Evolutionary conservation across 257 asterid genomes (phyloP), one percentile per base, ranked within the genome.

Genomic region (Ajuga chamaepitys): DNA sequence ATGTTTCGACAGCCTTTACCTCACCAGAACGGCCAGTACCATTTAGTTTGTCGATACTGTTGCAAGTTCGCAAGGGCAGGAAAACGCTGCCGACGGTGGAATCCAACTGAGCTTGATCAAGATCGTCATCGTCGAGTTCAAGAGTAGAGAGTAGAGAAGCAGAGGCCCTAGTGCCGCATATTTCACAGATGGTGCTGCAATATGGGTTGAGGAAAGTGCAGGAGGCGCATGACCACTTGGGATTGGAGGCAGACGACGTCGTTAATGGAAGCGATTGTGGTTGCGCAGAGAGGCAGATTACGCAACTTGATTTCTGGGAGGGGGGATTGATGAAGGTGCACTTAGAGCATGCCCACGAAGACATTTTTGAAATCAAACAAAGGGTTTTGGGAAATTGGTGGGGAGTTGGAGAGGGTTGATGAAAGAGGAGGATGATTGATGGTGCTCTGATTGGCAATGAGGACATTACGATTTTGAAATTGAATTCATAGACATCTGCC

Each of bases 251-350:
- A 10, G 83, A 37, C 42, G 81, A 25, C 25, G 74, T 7, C 0
- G 81, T 4, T 7, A 42, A 25, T 25, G 7, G 30, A 44, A 35
- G 64, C 24, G 76, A 9, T 20, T 66, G 54, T 41, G 79, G 70
- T n/a, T 55, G 83, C 18, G 78, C n/a, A 25, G 95, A 63, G 59
- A 69, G 78, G 64, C 97, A 92, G 70, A 89, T 71, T 81, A 80
- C 77, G 79, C 98, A 92, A 70, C 54, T 48, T 17, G 83, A 79
- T 51, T 46, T 83, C 32, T 81, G 86, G 18, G 87, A 64, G 17
- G 90, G 73, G 9, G 96, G 85, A 77, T 92, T 92, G 74, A 81
- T 70, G 91, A 85, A 92, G 10, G 98, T 92, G 91, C 98, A 92
- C 41, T 46, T 73, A 67, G 93, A 66, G 71, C 98, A 92, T 4